phyloP scores from a whole-genome alignment of 352 stramenopile genomes.

The Phytophthora fragariae region DNA sequence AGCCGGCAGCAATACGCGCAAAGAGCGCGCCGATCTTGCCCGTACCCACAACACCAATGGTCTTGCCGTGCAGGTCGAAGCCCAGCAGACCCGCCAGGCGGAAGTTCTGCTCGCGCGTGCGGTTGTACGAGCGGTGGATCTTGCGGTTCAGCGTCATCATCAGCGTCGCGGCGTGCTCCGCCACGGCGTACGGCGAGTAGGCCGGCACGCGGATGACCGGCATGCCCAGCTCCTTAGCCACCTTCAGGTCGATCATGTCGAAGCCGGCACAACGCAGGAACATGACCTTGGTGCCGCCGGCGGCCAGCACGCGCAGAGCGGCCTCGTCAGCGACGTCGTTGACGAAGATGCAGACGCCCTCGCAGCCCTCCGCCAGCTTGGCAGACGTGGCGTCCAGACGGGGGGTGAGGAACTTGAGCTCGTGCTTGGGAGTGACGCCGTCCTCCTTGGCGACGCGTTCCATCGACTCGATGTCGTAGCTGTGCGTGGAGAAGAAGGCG shows the following conservation, averaged over 20 bases:
- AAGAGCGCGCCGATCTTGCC: constrained; percentile 59
- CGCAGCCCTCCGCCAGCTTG: constrained; percentile 59
- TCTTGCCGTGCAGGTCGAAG: constrained; percentile 82
- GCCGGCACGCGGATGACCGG: constrained; percentile 71
- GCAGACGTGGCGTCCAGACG: constrained; percentile 61
- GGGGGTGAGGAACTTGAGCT: constrained; percentile 66
- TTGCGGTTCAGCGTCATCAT: constrained; percentile 88
- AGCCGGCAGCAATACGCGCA: constrained; percentile 51
- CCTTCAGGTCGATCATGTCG: constrained; percentile 77
- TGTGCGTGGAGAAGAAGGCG: constrained; percentile 81
- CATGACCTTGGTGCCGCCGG: constrained; percentile 62
- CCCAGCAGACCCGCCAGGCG: constrained; percentile 62
- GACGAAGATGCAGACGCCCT: constrained; percentile 86
- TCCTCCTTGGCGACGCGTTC: constrained; percentile 49
- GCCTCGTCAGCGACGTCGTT: constrained; percentile 81
- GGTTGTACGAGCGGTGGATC: constrained; percentile 79
- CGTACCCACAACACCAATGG: constrained; percentile 71
- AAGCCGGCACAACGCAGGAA: constrained; percentile 87
- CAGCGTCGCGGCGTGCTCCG: constrained; percentile 76
- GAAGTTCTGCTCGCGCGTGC: constrained; percentile 82
- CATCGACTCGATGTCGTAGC: constrained; percentile 77
- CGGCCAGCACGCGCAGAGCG: constrained; percentile 57
- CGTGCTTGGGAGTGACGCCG: constrained; percentile 50
- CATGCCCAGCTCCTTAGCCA: constrained; percentile 66
- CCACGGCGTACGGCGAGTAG: constrained; percentile 86